A percentile compares a stretch with the other conserved stretches of the same genome.
phyloP scores from a whole-genome alignment of 2,329 filamentous ascomycete species.

The Colletotrichum sp. region DNA sequence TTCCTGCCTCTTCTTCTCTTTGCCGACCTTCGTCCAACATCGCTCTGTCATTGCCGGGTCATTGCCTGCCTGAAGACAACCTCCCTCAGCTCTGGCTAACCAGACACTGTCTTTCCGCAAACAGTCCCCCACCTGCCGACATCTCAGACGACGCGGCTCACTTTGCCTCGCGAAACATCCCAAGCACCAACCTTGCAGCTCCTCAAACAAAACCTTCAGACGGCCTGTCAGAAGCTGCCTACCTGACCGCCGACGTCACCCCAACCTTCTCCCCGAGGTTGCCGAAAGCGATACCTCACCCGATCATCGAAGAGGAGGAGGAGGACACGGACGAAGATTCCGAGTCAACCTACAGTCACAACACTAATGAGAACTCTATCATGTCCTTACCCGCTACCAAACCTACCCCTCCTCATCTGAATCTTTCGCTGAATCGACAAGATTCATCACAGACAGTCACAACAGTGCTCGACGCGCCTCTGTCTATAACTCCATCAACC shows the following conservation, averaged over 20 bases:
- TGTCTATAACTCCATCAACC: slow-evolving; percentile 2
- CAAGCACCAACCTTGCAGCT: slow-evolving; percentile 45
- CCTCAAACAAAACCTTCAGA: slow-evolving; percentile 48
- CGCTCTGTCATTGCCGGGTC: neutral
- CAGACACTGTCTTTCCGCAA: neutral
- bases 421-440: slow-evolving; percentile 42
- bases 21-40: neutral
- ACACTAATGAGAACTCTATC: slow-evolving; percentile 41
- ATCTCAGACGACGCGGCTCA: slow-evolving; percentile 24
- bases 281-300: slow-evolving; percentile 15
- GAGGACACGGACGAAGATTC: slow-evolving; percentile 39
- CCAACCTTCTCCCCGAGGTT: slow-evolving; percentile 25
- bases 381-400: slow-evolving; percentile 58
- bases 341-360: slow-evolving; percentile 33
- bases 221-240: slow-evolving; percentile 49
- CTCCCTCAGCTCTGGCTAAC: neutral
- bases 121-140: slow-evolving; percentile 10
- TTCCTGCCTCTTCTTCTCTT: neutral
- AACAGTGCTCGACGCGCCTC: slow-evolving; percentile 17
- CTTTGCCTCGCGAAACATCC: slow-evolving; percentile 40
- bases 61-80: neutral
- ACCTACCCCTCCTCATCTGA: slow-evolving; percentile 57
- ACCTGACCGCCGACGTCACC: slow-evolving; percentile 45
- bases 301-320: slow-evolving; percentile 39
- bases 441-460: slow-evolving; percentile 28